Conservation (phyloP, 1,284 basidiomycete species). For the Cryptococcus wingfieldii region DNA sequence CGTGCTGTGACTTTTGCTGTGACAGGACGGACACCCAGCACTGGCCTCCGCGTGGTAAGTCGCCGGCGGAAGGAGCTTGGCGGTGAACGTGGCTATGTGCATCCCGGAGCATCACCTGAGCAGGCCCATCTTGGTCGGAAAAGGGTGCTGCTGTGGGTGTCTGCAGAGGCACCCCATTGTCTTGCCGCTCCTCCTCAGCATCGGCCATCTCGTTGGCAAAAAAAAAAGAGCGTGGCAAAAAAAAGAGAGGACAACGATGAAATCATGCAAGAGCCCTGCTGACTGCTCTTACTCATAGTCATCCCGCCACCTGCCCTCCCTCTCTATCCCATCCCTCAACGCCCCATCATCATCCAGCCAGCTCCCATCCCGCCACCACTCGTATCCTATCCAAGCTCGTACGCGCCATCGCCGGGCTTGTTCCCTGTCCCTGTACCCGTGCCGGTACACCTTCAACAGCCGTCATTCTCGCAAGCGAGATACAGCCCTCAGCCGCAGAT, state of each 20-base stretch:
- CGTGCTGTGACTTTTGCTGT: conserved; percentile 15
- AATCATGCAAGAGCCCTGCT: neutral
- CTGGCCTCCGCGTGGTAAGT: conserved; percentile 11
- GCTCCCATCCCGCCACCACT: conserved; percentile 8
- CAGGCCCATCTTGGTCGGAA: too few relatives aligned
- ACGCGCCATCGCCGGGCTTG: neutral
- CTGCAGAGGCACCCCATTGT: too few relatives aligned
- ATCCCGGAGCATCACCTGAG: too few relatives aligned
- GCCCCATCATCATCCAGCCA: conserved; percentile 6
- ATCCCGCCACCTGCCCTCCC: conserved; percentile 5
- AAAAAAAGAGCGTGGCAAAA: neutral
- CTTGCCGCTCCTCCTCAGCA: too few relatives aligned
- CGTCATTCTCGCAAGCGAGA: too few relatives aligned
- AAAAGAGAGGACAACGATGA: neutral
- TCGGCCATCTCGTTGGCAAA: too few relatives aligned
- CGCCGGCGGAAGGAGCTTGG: too few relatives aligned
- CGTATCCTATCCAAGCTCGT: conserved; percentile 6
- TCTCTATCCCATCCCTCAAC: conserved; percentile 3
- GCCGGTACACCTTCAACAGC: neutral
- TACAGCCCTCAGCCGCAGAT: too few relatives aligned
- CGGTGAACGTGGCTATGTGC: too few relatives aligned
- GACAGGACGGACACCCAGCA: too few relatives aligned
- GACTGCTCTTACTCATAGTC: conserved; percentile 2
- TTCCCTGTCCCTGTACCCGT: neutral
- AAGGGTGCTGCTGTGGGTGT: too few relatives aligned